Conservation (phyloP, 139 green algal genomes). For the Ulvella scutata region DNA sequence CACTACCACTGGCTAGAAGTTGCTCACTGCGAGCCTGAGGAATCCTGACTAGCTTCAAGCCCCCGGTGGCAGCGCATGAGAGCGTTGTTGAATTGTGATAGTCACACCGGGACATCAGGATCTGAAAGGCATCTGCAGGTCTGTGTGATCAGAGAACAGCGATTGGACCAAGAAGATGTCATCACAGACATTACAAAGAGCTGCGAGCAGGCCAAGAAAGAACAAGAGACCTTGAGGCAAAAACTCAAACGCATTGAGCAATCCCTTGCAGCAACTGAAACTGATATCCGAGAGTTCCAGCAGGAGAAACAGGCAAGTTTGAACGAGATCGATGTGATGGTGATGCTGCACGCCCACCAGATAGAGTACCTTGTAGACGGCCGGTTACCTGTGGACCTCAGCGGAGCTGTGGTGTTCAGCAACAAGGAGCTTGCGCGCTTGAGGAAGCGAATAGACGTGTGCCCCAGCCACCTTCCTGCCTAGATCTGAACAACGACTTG, state of each 20-base stretch:
- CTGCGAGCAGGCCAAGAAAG: conserved; percentile 51
- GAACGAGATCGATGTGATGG: conserved; percentile 49
- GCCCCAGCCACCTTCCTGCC: neutral
- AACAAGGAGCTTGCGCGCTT: conserved; percentile 31
- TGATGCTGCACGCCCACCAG: conserved; percentile 33
- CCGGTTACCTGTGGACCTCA: conserved; percentile 38
- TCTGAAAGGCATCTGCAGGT: no score
- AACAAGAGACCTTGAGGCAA: conserved; percentile 45
- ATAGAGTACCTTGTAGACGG: conserved; percentile 45
- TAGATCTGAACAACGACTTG: neutral
- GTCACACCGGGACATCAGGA: no score
- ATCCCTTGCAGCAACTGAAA: conserved; percentile 26
- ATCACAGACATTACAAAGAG: conserved; percentile 40
- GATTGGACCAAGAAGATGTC: conserved; percentile 59
- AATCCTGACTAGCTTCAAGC: no score
- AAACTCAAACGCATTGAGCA: conserved; percentile 55
- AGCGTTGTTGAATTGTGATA: no score
- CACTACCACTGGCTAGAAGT: no score
- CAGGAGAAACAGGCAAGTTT: conserved; percentile 70
- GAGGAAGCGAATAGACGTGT: conserved; percentile 32
- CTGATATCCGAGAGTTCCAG: conserved; percentile 59
- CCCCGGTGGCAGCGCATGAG: no score
- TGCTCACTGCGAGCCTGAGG: no score
- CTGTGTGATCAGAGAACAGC: conserved; percentile 51
- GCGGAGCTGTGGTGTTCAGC: conserved; percentile 44